Conservation (phyloP, 1,284 basidiomycete species). For the Apiotrichum siamense region DNA sequence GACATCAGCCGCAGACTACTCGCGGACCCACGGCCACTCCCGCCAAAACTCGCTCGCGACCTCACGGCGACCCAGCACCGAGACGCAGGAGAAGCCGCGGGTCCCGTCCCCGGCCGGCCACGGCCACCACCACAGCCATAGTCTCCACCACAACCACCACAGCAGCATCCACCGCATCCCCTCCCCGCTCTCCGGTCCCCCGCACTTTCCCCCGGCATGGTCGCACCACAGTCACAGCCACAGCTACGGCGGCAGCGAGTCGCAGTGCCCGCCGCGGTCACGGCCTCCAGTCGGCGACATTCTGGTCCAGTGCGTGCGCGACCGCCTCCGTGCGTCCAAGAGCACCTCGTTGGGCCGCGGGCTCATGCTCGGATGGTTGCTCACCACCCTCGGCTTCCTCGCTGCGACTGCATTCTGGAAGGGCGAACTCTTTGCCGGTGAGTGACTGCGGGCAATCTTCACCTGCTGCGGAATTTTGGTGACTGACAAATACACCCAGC, state of each 20-base stretch:
- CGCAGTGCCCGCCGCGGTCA: conserved; percentile 2
- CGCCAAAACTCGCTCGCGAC: not conserved
- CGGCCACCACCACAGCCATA: not conserved
- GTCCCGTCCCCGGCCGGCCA: not conserved
- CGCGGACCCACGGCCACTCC: not conserved
- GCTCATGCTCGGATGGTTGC: conserved; percentile 41
- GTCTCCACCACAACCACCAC: not conserved
- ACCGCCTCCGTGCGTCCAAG: conserved; percentile 10
- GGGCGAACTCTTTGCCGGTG: conserved; percentile 41
- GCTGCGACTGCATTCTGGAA: conserved; percentile 39
- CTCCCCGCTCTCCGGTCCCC: not conserved
- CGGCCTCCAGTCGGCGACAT: conserved; percentile 3
- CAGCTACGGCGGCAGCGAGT: conserved; percentile 1
- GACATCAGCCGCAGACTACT: not conserved
- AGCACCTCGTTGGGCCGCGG: conserved; percentile 29
- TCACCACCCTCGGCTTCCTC: conserved; percentile 38
- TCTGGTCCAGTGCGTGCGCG: conserved; percentile 3
- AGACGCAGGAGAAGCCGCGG: conserved; percentile 5
- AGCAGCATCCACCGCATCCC: not conserved
- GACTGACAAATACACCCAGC: conserved; percentile 24
- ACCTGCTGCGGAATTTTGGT: not conserved
- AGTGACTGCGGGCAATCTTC: conserved; percentile 3
- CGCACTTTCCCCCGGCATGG: conserved; percentile 14
- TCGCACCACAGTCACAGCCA: conserved; percentile 1
- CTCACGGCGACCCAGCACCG: not conserved